These are phyloP conservation scores for Leccinum variicolor DNA, from an alignment of 768 basidiomycete species.

Conservation along the genomic window DNA sequence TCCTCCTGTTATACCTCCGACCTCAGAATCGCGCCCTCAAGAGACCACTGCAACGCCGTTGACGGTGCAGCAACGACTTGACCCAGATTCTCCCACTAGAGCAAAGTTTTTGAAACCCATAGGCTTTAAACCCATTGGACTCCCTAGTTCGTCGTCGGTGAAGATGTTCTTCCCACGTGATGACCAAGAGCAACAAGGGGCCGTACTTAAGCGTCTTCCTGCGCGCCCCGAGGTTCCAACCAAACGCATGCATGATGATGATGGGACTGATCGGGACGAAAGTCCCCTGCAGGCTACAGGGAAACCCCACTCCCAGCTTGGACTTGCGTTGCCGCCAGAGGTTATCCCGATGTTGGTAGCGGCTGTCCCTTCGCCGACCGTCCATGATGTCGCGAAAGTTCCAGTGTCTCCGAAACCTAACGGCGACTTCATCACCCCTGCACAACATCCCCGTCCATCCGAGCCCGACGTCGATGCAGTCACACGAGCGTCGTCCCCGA, in stretches of 20 bases:
- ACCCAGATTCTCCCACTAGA: conserved; percentile 19
- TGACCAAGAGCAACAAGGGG: conserved; percentile 53
- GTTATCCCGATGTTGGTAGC: conserved; percentile 4
- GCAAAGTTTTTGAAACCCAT: conserved; percentile 34
- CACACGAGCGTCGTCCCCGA: conserved; percentile 30
- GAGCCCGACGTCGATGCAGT: conserved; percentile 24
- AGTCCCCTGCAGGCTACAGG: conserved; percentile 2
- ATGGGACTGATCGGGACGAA: conserved; percentile 19
- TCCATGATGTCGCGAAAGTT: conserved; percentile 20
- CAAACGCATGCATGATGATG: conserved; percentile 28
- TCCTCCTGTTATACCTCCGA: conserved; percentile 23
- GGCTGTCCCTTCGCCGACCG: conserved; percentile 12
- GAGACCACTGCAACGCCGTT: conserved; percentile 11
- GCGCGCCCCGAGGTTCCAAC: conserved; percentile 24
- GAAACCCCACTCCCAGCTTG: conserved; percentile 1
- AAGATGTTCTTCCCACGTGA: conserved; percentile 83
- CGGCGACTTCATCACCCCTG: conserved; percentile 22
- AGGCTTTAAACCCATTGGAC: conserved; percentile 68
- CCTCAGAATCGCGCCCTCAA: conserved; percentile 13
- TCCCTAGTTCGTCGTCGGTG: conserved; percentile 45
- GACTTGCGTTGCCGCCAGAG: conserved; percentile 9
- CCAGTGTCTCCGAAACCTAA: conserved; percentile 23
- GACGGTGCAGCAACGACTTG: conserved; percentile 12
- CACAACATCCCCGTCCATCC: conserved; percentile 14
- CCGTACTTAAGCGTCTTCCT: conserved; percentile 15